Conservation (phyloP, 2,329 filamentous ascomycete species). For the Catunica adiposa region DNA sequence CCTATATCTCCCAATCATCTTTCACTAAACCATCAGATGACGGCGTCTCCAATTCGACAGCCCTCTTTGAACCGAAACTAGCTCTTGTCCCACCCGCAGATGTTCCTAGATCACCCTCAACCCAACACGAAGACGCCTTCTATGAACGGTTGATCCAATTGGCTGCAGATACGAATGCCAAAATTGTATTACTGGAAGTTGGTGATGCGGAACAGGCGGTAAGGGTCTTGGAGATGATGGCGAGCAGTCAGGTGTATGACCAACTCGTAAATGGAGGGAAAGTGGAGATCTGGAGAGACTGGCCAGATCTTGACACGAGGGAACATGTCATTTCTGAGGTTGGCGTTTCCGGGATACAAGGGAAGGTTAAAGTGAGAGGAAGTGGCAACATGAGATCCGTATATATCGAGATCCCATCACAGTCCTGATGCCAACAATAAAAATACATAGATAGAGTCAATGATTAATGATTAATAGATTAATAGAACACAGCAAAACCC, state of each 20-base stretch:
- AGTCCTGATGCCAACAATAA: too few relatives aligned
- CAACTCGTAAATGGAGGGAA: constrained; percentile 16
- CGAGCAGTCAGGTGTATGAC: constrained; percentile 15
- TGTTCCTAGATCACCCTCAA: constrained; percentile 20
- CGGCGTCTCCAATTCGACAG: constrained; percentile 52
- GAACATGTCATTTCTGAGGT: neutral
- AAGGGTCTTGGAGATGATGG: constrained; percentile 32
- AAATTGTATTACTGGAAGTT: constrained; percentile 51
- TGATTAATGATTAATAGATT: neutral
- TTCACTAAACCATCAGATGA: constrained; percentile 24
- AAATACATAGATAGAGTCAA: neutral
- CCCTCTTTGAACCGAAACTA: constrained; percentile 61
- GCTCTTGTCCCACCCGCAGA: constrained; percentile 48
- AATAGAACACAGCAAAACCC: neutral
- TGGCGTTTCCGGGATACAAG: neutral
- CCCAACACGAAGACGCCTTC: constrained; percentile 38
- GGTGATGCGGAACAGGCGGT: constrained; percentile 51
- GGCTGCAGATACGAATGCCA: constrained; percentile 31
- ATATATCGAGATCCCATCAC: constrained; percentile 3
- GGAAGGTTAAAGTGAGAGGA: constrained; percentile 7
- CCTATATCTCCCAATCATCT: constrained; percentile 56
- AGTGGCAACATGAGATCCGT: constrained; percentile 13
- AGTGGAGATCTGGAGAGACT: constrained; percentile 59
- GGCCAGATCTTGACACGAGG: constrained; percentile 27
- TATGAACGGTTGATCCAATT: constrained; percentile 49